Percentiles rank a stretch among this genome's conserved stretches.
These are phyloP conservation scores for Cutaneotrichosporon mucoides DNA, from an alignment of 1,284 basidiomycete species.

Conservation along the genomic window DNA sequence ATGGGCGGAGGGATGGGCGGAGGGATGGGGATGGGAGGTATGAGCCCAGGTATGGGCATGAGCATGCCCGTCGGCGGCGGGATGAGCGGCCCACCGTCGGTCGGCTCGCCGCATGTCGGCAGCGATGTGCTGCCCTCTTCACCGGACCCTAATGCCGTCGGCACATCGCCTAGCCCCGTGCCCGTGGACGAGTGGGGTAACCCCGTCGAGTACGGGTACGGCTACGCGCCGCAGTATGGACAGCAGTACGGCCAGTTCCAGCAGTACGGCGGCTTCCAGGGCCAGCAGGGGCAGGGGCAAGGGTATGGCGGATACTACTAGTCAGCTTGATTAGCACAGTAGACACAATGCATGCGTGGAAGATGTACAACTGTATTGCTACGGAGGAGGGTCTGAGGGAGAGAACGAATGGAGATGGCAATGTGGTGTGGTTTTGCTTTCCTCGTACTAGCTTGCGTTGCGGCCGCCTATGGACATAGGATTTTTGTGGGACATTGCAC, in stretches of 20 bases:
- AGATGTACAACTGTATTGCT: too few relatives aligned
- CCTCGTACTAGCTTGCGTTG: too few relatives aligned
- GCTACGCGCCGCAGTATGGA: not conserved
- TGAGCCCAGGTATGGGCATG: constrained; percentile 26
- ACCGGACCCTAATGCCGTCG: not conserved
- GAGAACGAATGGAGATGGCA: too few relatives aligned
- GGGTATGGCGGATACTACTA: not conserved
- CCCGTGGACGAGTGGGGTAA: constrained; percentile 5
- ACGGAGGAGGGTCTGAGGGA: too few relatives aligned
- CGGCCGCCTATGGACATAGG: too few relatives aligned
- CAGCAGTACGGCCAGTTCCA: not conserved
- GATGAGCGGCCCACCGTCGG: not conserved
- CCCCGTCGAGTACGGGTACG: constrained; percentile 5
- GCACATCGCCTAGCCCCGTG: not conserved
- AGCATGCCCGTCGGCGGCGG: not conserved
- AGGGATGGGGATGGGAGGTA: constrained; percentile 32
- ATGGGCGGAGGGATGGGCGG: constrained; percentile 12
- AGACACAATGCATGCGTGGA: not conserved
- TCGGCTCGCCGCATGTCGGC: not conserved
- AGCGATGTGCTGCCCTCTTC: not conserved
- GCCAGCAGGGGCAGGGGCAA: not conserved
- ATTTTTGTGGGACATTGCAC: too few relatives aligned
- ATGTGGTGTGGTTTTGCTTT: too few relatives aligned
- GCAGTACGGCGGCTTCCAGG: not conserved
- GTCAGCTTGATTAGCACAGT: not conserved